Base-by-base conservation (phyloP, 345 rosid genomes). In the Pugionium dolabratum region DNA sequence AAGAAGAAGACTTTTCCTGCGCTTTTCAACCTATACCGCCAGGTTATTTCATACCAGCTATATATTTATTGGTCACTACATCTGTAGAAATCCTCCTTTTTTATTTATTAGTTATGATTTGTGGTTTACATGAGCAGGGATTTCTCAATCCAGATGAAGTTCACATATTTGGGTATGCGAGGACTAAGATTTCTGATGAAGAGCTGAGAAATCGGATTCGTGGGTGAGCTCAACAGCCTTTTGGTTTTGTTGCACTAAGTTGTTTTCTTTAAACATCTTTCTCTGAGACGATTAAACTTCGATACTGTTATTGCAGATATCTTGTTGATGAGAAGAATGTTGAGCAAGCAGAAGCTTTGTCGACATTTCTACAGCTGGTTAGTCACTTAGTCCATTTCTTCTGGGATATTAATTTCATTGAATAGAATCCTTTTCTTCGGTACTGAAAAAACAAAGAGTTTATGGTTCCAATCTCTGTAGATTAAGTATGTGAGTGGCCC, bases 1-100 rank as follows among this genome's bases (percentile, higher is more conserved):
- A 91, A 95, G 86, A 95, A 95, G 78, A 95, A 91, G 87, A 95
- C 93, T 70, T 95, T 95, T 70, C 99, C 97, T 67, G 99, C 97
- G 2, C 99, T 95, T 71, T 95, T 95, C 48, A 94, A 97, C 28
- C 83, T 95, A 44, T 95, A 84, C 71, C 86, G 89, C 26, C 93
- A 85, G 95, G 99, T 94, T 66, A n/a, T 46, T 52, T 41, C 59
- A 3, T 45, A 5, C 26, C 36, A 18, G 40, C 31, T 32, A 4
- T 3, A 26, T 7, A n/a, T 10, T 62, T 18, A 29, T 30, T 10
- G 2, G 36, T 42, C 63, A 4, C 0, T 69, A 32, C 31, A 52
- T 32, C 10, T 27, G 53, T 60, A 9, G 52, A 44, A 28, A 52
- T 27, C 37, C 6, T 34, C 26, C 18, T 40, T 6, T 9, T 28